These are phyloP conservation scores for Mayamaea pseudoterrestris DNA, from an alignment of 108 stramenopile species.

Conservation along the genomic window DNA sequence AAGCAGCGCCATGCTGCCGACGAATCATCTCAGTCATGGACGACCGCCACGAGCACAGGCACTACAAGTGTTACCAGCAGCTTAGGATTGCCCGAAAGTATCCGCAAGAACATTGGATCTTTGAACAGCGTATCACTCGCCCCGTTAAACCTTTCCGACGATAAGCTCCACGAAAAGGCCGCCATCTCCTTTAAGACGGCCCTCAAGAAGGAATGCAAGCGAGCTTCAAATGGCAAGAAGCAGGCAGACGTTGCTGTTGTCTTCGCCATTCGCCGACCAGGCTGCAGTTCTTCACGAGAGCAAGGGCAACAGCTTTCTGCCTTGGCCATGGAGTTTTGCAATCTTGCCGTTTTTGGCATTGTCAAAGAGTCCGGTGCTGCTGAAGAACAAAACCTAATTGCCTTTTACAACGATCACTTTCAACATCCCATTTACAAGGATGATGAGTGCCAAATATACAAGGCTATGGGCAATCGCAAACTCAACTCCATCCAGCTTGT, in stretches of 20 bases:
- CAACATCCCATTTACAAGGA: slow-evolving; percentile 34
- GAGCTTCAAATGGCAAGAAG: too few relatives aligned
- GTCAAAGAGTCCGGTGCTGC: slow-evolving; percentile 56
- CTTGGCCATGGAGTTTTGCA: slow-evolving; percentile 1
- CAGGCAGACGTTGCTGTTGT: background rate
- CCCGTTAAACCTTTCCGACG: too few relatives aligned
- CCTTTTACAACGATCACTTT: slow-evolving; percentile 39
- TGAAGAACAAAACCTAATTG: slow-evolving; percentile 39
- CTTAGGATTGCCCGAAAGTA: too few relatives aligned
- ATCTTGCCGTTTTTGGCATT: slow-evolving; percentile 21
- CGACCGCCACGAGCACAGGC: too few relatives aligned
- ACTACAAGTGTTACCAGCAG: too few relatives aligned
- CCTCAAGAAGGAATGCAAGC: too few relatives aligned
- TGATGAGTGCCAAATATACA: slow-evolving; percentile 31
- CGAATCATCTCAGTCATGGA: too few relatives aligned
- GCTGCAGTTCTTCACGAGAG: background rate
- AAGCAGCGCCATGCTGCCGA: too few relatives aligned
- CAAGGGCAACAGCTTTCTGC: background rate
- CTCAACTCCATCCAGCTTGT: slow-evolving; percentile 6
- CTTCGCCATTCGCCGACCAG: background rate
- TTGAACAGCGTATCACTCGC: too few relatives aligned
- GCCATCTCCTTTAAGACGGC: too few relatives aligned
- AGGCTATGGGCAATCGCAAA: slow-evolving; percentile 29
- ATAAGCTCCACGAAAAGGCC: too few relatives aligned
- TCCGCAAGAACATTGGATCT: too few relatives aligned